A percentile compares a stretch with the other conserved stretches of the same genome.
Evolutionary conservation across 2,329 filamentous ascomycete genomes (phyloP).

Genomic region (Venturia carpophila): DNA sequence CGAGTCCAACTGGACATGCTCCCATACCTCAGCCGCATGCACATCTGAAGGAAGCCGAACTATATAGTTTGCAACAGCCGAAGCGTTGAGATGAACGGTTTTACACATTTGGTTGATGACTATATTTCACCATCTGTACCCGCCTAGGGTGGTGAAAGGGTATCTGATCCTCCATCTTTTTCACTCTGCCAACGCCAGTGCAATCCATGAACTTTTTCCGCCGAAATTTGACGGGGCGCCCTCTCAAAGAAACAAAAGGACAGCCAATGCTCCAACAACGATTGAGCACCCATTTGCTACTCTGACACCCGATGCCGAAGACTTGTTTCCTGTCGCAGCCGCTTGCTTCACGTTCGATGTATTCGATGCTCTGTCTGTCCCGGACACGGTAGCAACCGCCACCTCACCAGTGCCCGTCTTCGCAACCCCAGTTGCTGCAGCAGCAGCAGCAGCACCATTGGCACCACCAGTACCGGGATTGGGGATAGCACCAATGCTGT

Average conservation of each 20-base stretch:
- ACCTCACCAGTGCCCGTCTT: background rate
- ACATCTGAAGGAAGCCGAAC: constrained; percentile 35
- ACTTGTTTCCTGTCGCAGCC: background rate
- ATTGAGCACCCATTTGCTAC: background rate
- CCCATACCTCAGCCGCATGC: too few species aligned
- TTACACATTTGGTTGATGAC: too few species aligned
- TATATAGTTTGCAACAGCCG: constrained; percentile 22
- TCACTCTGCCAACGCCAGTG: background rate
- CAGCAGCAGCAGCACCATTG: background rate
- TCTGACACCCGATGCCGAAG: background rate
- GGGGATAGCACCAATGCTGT: background rate
- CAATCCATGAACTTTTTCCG: background rate
- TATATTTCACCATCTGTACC: background rate
- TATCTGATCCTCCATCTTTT: background rate
- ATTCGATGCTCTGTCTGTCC: background rate
- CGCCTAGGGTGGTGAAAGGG: background rate
- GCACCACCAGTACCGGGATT: background rate
- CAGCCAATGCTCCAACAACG: background rate
- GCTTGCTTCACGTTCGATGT: constrained; percentile 1
- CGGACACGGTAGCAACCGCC: background rate
- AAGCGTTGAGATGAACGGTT: too few species aligned
- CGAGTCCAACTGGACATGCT: too few species aligned
- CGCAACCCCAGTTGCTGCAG: background rate
- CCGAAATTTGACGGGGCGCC: background rate
- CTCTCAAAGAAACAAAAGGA: background rate